Conservation (phyloP, 495 filamentous ascomycete genomes). For the Tuber indicum region DNA sequence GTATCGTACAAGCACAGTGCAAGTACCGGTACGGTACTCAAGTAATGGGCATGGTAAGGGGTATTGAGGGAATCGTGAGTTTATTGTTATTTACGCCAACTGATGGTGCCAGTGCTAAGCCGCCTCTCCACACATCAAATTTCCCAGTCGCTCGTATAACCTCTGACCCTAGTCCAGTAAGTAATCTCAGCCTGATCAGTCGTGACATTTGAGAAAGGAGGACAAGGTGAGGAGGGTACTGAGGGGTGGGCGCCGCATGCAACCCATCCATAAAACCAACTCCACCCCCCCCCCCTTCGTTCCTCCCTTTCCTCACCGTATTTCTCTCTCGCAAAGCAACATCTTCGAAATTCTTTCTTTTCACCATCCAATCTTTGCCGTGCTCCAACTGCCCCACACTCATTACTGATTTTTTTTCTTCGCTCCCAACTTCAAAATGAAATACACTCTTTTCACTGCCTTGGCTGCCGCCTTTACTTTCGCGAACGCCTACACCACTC, state of each 20-base stretch:
- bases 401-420: constrained; percentile 17
- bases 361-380: constrained; percentile 17
- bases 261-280: constrained; percentile 25
- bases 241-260: not conserved
- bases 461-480: constrained; percentile 49
- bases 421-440: constrained; percentile 46
- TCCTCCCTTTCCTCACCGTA: constrained; percentile 8
- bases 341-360: constrained; percentile 14
- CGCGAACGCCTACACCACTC: constrained; percentile 50
- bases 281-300: constrained; percentile 17
- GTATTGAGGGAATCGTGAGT: not conserved
- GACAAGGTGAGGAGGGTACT: not conserved
- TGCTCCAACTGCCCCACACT: constrained; percentile 38
- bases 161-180: not conserved
- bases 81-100: not conserved
- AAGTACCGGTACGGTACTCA: not conserved
- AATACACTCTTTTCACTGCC: constrained; percentile 45
- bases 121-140: not conserved
- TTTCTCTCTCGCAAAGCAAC: constrained; percentile 11
- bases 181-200: not conserved
- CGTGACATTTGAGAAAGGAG: not conserved
- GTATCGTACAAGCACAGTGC: not conserved
- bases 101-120: not conserved
- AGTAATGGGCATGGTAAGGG: not conserved
- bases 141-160: not conserved